A percentile compares a stretch with the other conserved stretches of the same genome.
These are phyloP conservation scores for Gracilaria domingensis DNA, from an alignment of 23 red algal genomes.

Conservation along the genomic window DNA sequence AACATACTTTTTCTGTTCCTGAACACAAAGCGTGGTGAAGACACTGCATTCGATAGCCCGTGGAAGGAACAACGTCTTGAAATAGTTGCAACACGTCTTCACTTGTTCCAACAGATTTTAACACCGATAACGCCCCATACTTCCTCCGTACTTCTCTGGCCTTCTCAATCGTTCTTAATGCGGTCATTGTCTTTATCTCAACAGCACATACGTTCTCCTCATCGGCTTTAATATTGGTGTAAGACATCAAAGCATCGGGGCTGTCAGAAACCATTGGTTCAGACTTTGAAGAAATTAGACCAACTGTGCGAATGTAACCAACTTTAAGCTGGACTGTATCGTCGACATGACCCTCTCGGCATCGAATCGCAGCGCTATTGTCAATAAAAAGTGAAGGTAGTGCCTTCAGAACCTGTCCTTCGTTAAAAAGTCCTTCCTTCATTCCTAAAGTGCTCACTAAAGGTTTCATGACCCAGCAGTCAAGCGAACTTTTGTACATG, in stretches of 20 bases:
- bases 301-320: neutral
- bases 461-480: neutral
- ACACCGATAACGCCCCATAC: too few relatives aligned
- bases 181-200: too few relatives aligned
- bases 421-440: neutral
- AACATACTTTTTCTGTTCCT: neutral
- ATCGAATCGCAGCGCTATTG: neutral
- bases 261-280: too few relatives aligned
- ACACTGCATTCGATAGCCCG: conserved; percentile 2
- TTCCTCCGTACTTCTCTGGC: too few relatives aligned
- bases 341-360: neutral
- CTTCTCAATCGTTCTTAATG: too few relatives aligned
- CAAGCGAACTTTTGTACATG: neutral
- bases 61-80: neutral
- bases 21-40: neutral
- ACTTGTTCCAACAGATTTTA: too few relatives aligned
- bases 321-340: neutral
- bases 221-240: too few relatives aligned
- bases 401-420: neutral
- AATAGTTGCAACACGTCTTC: neutral
- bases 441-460: neutral
- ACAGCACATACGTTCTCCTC: too few relatives aligned
- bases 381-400: neutral
- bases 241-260: too few relatives aligned
- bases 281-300: neutral